Evolutionary conservation across 768 basidiomycete genomes (phyloP), one percentile per base, ranked within the genome.

Genomic region (Auricularia cornea): DNA sequence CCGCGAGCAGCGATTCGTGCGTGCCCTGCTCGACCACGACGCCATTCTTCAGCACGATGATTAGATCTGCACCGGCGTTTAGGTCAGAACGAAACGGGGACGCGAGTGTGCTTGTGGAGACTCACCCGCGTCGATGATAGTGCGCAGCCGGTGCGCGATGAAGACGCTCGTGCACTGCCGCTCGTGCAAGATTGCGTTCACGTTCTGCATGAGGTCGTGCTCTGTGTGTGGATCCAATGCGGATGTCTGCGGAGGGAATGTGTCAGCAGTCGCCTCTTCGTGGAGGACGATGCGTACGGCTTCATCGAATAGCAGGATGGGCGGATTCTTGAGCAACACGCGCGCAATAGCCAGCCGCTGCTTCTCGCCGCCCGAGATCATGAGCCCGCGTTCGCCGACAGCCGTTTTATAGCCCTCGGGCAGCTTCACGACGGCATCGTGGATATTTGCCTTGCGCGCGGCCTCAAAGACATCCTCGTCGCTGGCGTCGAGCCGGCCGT

Each of bases 321-420:
- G 88, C 0, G 97, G 95, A 73, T 99, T 90, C 77, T 98, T 98
- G 59, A 98, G 75, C 69, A 99, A 75, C 35, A 95, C 87, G 29
- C 97, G 79, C 28, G 97, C 97, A 20, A 99, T 92, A 2, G 97
- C 97, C 68, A 99, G 75, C 60, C 97, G 77, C 79, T 99, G 97
- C 75, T 99, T 99, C 81, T 99, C 97, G 1, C 97, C 97, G 0
- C 97, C 97, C 40, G 92, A 95, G 59, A 99, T 92, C 97, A 99
- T 99, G 71, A 98, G 73, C 3, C 97, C 97, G 44, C 97, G 78
- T 76, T 99, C 97, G 1, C 97, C 97, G 28, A 99, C 97, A 69
- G 89, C 89, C 2, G 97, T 98, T 44, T 76, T 70, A 73, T 97
- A 99, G 63, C 88, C 87, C 4, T 94, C 91, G 0, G 95, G 94